Conservation (phyloP, 2,329 filamentous ascomycete genomes). For the Geosmithia morbida region DNA sequence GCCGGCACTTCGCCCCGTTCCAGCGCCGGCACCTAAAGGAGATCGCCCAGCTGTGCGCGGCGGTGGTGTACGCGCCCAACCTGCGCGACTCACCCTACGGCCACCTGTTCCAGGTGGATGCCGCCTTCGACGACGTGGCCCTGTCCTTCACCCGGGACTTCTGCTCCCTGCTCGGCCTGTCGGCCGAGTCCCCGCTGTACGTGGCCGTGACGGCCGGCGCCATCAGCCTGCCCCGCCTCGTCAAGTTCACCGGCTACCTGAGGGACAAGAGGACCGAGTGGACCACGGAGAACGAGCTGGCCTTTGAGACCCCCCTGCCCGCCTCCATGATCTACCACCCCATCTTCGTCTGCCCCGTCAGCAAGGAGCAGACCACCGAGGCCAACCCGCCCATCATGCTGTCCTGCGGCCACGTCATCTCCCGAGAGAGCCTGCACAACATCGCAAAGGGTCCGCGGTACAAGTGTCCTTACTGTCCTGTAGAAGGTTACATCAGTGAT, state of each 20-base stretch:
- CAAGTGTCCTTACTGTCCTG: conserved; percentile 95
- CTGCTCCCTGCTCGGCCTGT: conserved; percentile 79
- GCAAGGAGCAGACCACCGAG: conserved; percentile 90
- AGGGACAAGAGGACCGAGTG: conserved; percentile 84
- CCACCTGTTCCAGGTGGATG: conserved; percentile 59
- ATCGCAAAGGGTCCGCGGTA: conserved; percentile 68
- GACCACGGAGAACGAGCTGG: conserved; percentile 83
- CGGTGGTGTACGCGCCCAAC: conserved; percentile 67
- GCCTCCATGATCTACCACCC: conserved; percentile 65
- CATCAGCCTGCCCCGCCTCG: conserved; percentile 75
- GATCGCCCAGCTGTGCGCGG: conserved; percentile 67
- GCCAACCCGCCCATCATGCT: conserved; percentile 94
- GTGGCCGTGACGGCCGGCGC: conserved; percentile 84
- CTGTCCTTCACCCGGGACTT: conserved; percentile 88
- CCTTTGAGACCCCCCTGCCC: conserved; percentile 55
- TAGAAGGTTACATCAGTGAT: conserved; percentile 64
- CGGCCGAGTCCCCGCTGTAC: conserved; percentile 84
- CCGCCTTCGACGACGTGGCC: conserved; percentile 70
- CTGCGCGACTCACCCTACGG: conserved; percentile 64
- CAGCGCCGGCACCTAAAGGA: conserved; percentile 61
- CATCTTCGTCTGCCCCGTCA: conserved; percentile 96
- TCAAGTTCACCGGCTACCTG: conserved; percentile 82
- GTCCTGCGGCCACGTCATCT: conserved; percentile 88
- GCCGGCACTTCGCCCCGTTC: conserved; percentile 60
- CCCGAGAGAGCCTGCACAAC: conserved; percentile 65